Evolutionary conservation across 139 green algal genomes (phyloP).

Genomic region (Astrephomene gubernaculifera): DNA sequence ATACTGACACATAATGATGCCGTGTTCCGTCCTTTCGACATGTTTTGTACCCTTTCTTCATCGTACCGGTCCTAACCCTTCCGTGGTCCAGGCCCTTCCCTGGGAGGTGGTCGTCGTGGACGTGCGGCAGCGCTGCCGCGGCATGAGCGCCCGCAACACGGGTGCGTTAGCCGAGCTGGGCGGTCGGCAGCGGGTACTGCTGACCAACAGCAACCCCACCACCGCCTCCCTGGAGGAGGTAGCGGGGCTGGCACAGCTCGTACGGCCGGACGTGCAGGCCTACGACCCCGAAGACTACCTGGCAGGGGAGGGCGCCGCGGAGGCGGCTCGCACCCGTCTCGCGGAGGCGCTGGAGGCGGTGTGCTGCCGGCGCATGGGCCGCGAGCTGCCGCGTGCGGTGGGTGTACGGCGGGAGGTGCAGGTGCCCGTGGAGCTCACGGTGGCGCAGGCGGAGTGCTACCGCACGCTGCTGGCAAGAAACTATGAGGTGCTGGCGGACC

Average conservation of each 20-base stretch:
- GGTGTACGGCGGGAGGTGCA: constrained; percentile 48
- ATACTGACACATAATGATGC: too few relatives aligned
- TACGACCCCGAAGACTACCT: constrained; percentile 8
- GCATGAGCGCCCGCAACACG: constrained; percentile 1
- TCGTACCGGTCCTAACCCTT: too few relatives aligned
- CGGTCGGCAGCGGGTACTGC: constrained; percentile 61
- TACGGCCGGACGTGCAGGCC: constrained; percentile 42
- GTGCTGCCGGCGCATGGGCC: constrained; percentile 14
- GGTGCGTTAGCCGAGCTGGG: constrained; percentile 36
- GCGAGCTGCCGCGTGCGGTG: constrained; percentile 7
- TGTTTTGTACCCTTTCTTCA: too few relatives aligned
- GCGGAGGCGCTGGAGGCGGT: constrained; percentile 42
- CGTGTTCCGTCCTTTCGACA: too few relatives aligned
- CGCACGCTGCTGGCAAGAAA: constrained; percentile 63
- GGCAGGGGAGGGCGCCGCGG: neutral
- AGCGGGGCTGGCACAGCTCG: neutral
- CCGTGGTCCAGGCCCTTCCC: constrained; percentile 41
- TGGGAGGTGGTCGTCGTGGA: constrained; percentile 84
- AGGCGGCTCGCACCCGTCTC: constrained; percentile 17
- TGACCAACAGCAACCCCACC: constrained; percentile 42
- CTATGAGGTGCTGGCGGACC: constrained; percentile 75
- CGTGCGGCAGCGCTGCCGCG: constrained; percentile 64
- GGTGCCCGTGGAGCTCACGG: constrained; percentile 60
- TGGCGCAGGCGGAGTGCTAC: constrained; percentile 63
- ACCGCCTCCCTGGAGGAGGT: constrained; percentile 18